These are phyloP conservation scores for Sequoiadendron giganteum DNA, from an alignment of 75 land plant species.

Conservation along the genomic window DNA sequence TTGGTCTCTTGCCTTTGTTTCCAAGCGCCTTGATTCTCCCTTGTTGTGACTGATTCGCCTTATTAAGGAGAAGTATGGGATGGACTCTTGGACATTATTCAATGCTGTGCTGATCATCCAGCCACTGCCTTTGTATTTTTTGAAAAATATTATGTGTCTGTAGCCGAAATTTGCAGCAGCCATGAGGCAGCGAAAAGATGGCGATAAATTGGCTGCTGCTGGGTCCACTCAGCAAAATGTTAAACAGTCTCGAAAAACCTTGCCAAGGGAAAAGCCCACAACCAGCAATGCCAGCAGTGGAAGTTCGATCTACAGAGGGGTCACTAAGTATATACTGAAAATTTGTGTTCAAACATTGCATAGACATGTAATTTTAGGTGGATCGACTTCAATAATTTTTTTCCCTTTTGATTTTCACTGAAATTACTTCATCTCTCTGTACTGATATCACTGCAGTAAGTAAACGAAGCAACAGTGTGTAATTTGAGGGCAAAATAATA, in stretches of 20 bases:
- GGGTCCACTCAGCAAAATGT: neutral
- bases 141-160: neutral
- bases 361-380: no score
- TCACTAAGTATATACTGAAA: neutral
- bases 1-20: neutral
- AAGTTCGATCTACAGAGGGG: constrained; percentile 4
- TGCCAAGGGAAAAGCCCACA: neutral
- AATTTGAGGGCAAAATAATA: no score
- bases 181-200: neutral
- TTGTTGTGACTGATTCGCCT: neutral
- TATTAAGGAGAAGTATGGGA: neutral
- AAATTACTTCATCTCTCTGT: no score
- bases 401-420: no score
- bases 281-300: neutral
- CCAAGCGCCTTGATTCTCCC: neutral
- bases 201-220: neutral
- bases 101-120: neutral
- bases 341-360: neutral
- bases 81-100: neutral
- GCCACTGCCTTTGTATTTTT: neutral
- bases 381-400: no score
- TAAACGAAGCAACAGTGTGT: no score
- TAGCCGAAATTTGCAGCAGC: neutral
- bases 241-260: neutral
- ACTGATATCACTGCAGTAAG: no score